Evolutionary conservation across 306 rosid species (phyloP).

Genomic region (Quercus variabilis): DNA sequence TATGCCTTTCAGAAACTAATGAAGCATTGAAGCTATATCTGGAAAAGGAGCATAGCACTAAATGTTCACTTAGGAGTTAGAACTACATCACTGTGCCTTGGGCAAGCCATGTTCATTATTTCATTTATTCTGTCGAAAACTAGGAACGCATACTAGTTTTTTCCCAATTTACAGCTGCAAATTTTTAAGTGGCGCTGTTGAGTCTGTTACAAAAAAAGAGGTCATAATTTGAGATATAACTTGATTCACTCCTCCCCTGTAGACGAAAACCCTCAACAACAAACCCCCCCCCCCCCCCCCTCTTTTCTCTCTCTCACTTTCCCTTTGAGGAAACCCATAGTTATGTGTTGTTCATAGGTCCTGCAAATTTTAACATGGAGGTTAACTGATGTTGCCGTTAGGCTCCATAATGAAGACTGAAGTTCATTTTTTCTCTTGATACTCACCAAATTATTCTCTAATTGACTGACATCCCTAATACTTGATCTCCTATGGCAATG

Average conservation of each 20-base stretch:
- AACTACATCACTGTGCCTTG: neutral
- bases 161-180: neutral
- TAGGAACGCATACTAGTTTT: neutral
- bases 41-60: neutral
- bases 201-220: neutral
- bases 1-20: neutral
- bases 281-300: neutral
- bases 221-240: neutral
- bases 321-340: too few species aligned
- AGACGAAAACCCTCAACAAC: neutral
- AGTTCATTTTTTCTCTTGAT: too few species aligned
- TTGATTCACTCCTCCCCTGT: neutral
- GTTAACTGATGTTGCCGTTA: too few species aligned
- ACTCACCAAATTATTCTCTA: too few species aligned
- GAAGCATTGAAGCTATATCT: neutral
- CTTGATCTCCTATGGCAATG: too few species aligned
- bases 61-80: neutral
- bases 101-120: too few species aligned
- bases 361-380: too few species aligned
- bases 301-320: too few species aligned
- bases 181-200: neutral
- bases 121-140: neutral
- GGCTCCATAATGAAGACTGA: too few species aligned
- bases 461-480: too few species aligned
- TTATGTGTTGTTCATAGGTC: too few species aligned